phyloP scores from a whole-genome alignment of 805 yeast genomes.

The Metschnikowia lochheadii region DNA sequence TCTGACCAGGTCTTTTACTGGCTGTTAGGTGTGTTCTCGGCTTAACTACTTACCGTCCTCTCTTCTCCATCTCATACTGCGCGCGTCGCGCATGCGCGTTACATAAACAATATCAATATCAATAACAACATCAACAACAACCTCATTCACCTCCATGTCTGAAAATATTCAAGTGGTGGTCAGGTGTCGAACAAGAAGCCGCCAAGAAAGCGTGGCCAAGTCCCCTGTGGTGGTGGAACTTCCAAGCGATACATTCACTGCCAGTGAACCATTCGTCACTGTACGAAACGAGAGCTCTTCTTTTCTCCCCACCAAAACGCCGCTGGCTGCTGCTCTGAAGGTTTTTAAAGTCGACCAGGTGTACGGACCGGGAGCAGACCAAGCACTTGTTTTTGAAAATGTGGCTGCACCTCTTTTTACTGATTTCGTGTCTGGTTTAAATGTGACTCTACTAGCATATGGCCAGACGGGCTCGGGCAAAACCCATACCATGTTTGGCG shows the following conservation, averaged over 20 bases:
- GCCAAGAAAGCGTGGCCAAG: constrained; percentile 40
- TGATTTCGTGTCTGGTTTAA: constrained; percentile 57
- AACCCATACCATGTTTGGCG: constrained; percentile 69
- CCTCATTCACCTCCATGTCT: constrained; percentile 10
- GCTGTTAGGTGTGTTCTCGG: neutral
- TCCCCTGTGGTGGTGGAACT: constrained; percentile 47
- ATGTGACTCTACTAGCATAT: constrained; percentile 75
- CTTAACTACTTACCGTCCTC: neutral
- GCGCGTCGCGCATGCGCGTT: constrained; percentile 7
- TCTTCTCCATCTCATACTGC: neutral
- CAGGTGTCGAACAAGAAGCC: constrained; percentile 50
- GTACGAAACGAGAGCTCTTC: constrained; percentile 17
- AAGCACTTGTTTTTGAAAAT: constrained; percentile 57
- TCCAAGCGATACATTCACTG: constrained; percentile 29
- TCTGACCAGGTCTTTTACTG: too few species aligned
- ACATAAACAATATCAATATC: constrained; percentile 8
- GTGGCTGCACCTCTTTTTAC: constrained; percentile 69
- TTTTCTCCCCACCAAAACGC: constrained; percentile 20
- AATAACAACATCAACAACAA: constrained; percentile 3
- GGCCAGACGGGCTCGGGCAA: constrained; percentile 90
- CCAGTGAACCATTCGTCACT: constrained; percentile 19
- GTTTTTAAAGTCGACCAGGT: constrained; percentile 70
- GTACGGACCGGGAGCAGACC: constrained; percentile 80
- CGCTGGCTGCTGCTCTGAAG: constrained; percentile 15
- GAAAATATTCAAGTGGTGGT: constrained; percentile 50